These are phyloP conservation scores for Fusarium globosum DNA, from an alignment of 2,329 filamentous ascomycete genomes.

Conservation along the genomic window DNA sequence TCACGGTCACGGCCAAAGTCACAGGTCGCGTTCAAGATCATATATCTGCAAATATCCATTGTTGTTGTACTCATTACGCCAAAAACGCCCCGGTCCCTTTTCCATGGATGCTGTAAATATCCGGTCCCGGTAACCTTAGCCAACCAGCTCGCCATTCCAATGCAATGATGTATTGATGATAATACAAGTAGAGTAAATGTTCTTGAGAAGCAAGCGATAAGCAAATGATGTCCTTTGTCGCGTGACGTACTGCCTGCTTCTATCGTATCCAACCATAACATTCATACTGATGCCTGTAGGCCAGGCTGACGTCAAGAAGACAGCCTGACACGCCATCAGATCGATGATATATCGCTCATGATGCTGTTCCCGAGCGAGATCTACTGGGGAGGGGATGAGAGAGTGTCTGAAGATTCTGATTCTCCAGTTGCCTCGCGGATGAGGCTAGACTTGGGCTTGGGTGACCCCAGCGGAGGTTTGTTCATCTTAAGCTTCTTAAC, in stretches of 20 bases:
- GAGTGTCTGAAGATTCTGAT: slow-evolving; percentile 67
- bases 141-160: slow-evolving; percentile 43
- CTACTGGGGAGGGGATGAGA: slow-evolving; percentile 63
- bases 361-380: neutral
- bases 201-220: slow-evolving; percentile 23
- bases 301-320: neutral
- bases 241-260: slow-evolving; percentile 36
- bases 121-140: slow-evolving; percentile 43
- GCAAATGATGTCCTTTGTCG: slow-evolving; percentile 22
- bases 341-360: neutral
- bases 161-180: slow-evolving; percentile 43
- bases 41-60: slow-evolving; percentile 38
- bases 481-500: slow-evolving; percentile 57
- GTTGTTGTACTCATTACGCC: slow-evolving; percentile 42
- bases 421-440: slow-evolving; percentile 62
- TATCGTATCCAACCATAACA: slow-evolving; percentile 45
- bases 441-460: slow-evolving; percentile 58
- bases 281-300: slow-evolving; percentile 4
- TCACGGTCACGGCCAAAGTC: slow-evolving; percentile 7
- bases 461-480: slow-evolving; percentile 60
- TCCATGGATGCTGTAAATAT: slow-evolving; percentile 45
- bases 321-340: neutral
- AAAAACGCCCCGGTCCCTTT: slow-evolving; percentile 46
- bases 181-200: slow-evolving; percentile 40
- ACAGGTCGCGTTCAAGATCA: slow-evolving; percentile 7